A percentile compares a stretch with the other conserved stretches of the same genome.
phyloP scores from a whole-genome alignment of 2,329 filamentous ascomycete genomes.

The Chaetothyriales sp. region DNA sequence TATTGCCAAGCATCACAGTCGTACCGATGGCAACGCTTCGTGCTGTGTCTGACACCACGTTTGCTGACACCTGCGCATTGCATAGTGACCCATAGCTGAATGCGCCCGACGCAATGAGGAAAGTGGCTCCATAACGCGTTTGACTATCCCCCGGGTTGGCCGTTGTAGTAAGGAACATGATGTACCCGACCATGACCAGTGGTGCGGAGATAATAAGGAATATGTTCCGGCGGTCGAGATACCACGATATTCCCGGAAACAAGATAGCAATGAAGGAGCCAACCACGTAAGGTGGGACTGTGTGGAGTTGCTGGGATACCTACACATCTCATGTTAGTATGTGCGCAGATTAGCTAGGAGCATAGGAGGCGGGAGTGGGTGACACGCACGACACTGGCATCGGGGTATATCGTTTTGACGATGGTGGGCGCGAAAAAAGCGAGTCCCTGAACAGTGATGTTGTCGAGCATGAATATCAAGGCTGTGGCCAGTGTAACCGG shows the following conservation, averaged over 20 bases:
- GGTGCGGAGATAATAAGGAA: slow-evolving; percentile 47
- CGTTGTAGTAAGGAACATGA: slow-evolving; percentile 48
- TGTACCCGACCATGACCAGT: slow-evolving; percentile 52
- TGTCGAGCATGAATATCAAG: slow-evolving; percentile 47
- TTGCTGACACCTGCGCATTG: slow-evolving; percentile 52
- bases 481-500: slow-evolving; percentile 44
- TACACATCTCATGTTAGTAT: neutral
- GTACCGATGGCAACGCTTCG: slow-evolving; percentile 27
- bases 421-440: slow-evolving; percentile 57
- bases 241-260: slow-evolving; percentile 43
- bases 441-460: slow-evolving; percentile 54
- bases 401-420: slow-evolving; percentile 50
- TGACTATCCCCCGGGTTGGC: slow-evolving; percentile 24
- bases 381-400: slow-evolving; percentile 35
- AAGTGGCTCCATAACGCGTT: slow-evolving; percentile 54
- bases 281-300: slow-evolving; percentile 54
- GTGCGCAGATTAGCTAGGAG: too few relatives aligned
- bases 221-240: slow-evolving; percentile 40
- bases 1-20: slow-evolving; percentile 55
- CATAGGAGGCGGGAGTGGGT: neutral
- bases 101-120: slow-evolving; percentile 48
- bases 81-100: slow-evolving; percentile 49
- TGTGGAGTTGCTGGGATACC: slow-evolving; percentile 45
- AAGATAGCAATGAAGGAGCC: slow-evolving; percentile 50
- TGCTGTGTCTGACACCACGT: slow-evolving; percentile 56